phyloP scores from a whole-genome alignment of 2,329 filamentous ascomycete genomes.

The Fusarium sp. region DNA sequence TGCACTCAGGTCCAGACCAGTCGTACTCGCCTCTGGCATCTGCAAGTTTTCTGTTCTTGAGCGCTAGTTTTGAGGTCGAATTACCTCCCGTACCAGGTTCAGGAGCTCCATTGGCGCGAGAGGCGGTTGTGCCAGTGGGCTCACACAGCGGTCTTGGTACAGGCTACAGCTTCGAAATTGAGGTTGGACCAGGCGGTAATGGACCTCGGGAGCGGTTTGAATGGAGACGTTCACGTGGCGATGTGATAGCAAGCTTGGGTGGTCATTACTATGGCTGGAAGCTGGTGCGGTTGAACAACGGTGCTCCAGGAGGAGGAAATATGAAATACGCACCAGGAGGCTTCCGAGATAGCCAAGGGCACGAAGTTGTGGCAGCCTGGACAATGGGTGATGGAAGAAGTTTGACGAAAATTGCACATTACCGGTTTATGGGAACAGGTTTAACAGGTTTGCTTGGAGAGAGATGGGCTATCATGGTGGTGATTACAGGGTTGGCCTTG shows the following conservation, averaged over 20 bases:
- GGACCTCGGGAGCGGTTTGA: slow-evolving; percentile 43
- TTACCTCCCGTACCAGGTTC: slow-evolving; percentile 37
- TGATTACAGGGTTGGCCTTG: slow-evolving; percentile 39
- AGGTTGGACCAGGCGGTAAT: slow-evolving; percentile 32
- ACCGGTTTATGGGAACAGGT: slow-evolving; percentile 43
- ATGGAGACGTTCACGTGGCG: slow-evolving; percentile 40
- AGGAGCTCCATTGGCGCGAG: slow-evolving; percentile 17
- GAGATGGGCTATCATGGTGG: slow-evolving; percentile 47
- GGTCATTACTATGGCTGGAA: slow-evolving; percentile 41
- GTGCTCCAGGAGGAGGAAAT: slow-evolving; percentile 27
- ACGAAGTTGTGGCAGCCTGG: slow-evolving; percentile 46
- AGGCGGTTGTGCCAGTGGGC: slow-evolving; percentile 21
- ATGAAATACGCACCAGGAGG: slow-evolving; percentile 26
- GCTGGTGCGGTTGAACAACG: slow-evolving; percentile 36
- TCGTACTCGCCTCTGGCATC: slow-evolving; percentile 38
- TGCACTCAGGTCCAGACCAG: slow-evolving; percentile 42
- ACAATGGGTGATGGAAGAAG: slow-evolving; percentile 22
- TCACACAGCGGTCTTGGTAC: slow-evolving; percentile 21
- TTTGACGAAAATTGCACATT: slow-evolving; percentile 40
- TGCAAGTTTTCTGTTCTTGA: slow-evolving; percentile 33
- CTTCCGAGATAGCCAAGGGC: slow-evolving; percentile 34
- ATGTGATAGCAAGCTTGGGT: slow-evolving; percentile 31
- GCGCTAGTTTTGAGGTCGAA: slow-evolving; percentile 36
- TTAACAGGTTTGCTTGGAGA: slow-evolving; percentile 43
- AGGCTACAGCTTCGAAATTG: slow-evolving; percentile 37